Evolutionary conservation across 2,329 filamentous ascomycete genomes (phyloP), one percentile per base, ranked within the genome.

Genomic region (Botrytis deweyae): DNA sequence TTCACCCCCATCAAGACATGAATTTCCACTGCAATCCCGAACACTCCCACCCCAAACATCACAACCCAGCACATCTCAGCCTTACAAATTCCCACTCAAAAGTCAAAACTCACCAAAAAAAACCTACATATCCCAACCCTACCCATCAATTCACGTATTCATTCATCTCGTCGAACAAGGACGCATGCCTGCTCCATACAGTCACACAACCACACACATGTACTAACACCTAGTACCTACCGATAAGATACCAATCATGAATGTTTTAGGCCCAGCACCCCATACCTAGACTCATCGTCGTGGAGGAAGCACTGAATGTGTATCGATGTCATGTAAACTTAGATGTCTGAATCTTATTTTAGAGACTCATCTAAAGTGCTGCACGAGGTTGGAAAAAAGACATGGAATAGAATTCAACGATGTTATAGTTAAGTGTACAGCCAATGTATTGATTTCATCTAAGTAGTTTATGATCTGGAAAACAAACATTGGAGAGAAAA

Each of bases 381-480:
- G 25, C 25, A 55, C 49, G 12, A n/a, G 25, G 5, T n/a, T 16
- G 25, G 25, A 14, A 14, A 52, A 2, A 52, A n/a, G 25, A 14
- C 12, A 52, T 52, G 25, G 25, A 6, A 22, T 52, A 25, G 5
- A 14, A 14, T 3, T 36, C 33, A 25, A 16, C 4, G 25, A 40
- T 16, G 4, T n/a, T 20, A 18, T 42, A 0, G 89, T 89, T 0
- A 91, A 82, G 40, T 25, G 16, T 18, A 33, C 38, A 58, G 40
- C 1, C 25, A 10, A 42, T 42, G 25, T 44, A 58, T 58, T 58
- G 49, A 59, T 25, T 4, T 58, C 12, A 68, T 16, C 40, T 42
- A 58, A 8, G 10, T n/a, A 55, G 5, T 55, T 55, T 55, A 55
- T 55, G 25, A 20, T 25, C 40, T 58, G 66, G 22, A 33, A 33